Percentiles rank a stretch among this genome's conserved stretches.
Conservation (phyloP, 1,284 basidiomycete species). For the Somion occarium region DNA sequence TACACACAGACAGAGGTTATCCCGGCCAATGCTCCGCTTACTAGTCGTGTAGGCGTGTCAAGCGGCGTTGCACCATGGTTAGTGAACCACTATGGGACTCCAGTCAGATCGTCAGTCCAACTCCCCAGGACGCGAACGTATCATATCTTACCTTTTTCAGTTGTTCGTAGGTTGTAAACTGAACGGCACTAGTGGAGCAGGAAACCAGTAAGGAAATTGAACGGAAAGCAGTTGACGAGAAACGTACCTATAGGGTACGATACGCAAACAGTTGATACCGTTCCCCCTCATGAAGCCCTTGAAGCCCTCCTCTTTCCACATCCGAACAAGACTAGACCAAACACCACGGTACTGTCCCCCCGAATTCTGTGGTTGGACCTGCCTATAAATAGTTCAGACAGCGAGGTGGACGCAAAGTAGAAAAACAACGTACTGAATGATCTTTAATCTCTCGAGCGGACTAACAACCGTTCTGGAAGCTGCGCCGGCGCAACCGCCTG, state of each 20-base stretch:
- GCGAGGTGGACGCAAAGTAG: background rate
- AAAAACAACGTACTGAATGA: constrained; percentile 74
- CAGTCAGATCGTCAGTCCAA: constrained; percentile 16
- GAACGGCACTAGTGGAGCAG: constrained; percentile 60
- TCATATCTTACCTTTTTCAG: constrained; percentile 68
- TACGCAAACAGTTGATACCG: constrained; percentile 90
- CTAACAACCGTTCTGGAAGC: constrained; percentile 89
- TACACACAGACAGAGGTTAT: constrained; percentile 66
- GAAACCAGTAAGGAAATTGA: constrained; percentile 8
- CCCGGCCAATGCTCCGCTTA: constrained; percentile 85
- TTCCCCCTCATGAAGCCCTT: constrained; percentile 89
- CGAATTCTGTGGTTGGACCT: constrained; percentile 67
- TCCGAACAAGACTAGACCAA: constrained; percentile 75
- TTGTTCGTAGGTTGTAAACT: constrained; percentile 90
- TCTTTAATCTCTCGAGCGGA: constrained; percentile 89
- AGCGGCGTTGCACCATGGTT: constrained; percentile 63
- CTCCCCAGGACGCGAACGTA: background rate
- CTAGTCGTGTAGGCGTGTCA: constrained; percentile 79
- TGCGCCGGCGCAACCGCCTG: constrained; percentile 79
- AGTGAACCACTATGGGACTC: constrained; percentile 59
- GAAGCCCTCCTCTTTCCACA: constrained; percentile 93
- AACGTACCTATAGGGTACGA: constrained; percentile 66
- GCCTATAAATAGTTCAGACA: constrained; percentile 40
- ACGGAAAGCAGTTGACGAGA: background rate
- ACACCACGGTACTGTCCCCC: constrained; percentile 77